Conservation (phyloP, 2,329 filamentous ascomycete species). For the Fusarium fujikuroi region DNA sequence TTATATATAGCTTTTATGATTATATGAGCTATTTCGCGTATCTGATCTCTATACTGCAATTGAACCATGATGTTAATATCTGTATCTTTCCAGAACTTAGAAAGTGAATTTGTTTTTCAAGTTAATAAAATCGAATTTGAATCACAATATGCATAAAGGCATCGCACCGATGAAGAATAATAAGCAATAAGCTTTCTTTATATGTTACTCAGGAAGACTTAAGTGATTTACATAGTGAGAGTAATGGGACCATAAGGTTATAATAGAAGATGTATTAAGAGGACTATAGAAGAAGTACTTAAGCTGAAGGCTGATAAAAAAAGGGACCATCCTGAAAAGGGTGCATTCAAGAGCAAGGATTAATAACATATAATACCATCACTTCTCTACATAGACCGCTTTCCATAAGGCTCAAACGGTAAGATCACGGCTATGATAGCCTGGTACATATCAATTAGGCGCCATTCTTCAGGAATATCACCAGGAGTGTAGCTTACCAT, state of each 20-base stretch:
- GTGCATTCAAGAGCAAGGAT: fast-evolving
- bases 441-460: not conserved
- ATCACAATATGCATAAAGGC: too few relatives aligned
- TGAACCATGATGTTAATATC: too few relatives aligned
- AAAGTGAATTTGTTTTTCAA: too few relatives aligned
- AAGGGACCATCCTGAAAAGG: fast-evolving
- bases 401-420: not conserved
- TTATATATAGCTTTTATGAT: too few relatives aligned
- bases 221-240: too few relatives aligned
- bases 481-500: not conserved
- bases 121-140: too few relatives aligned
- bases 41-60: too few relatives aligned
- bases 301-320: fast-evolving
- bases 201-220: too few relatives aligned
- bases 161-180: fast-evolving
- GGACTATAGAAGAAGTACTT: fast-evolving
- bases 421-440: not conserved
- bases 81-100: too few relatives aligned
- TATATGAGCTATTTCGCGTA: too few relatives aligned
- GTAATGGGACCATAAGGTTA: fast-evolving
- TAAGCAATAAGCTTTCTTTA: too few relatives aligned
- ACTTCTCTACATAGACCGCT: not conserved
- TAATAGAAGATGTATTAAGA: not conserved
- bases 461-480: fast-evolving
- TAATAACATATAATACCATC: too few relatives aligned